Evolutionary conservation across 1,284 basidiomycete genomes (phyloP), one percentile per base, ranked within the genome.

Genomic region (Agroathelia rolfsii): DNA sequence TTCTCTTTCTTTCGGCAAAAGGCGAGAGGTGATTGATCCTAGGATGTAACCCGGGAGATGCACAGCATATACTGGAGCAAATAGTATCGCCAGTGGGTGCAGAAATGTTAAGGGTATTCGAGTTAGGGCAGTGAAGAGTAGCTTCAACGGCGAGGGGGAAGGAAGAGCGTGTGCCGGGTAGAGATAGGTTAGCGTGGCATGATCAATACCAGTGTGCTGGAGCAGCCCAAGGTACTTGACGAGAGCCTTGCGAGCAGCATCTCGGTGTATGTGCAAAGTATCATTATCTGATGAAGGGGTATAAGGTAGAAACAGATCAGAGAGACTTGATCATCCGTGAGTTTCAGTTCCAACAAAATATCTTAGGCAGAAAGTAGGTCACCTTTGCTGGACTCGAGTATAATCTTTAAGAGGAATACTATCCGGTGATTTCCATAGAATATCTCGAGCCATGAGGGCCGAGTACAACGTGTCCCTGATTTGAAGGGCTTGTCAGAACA

Each of bases 381-480:
- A 80, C 76, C 56, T 69, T 50, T 83, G 79, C 6, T 66, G 66
- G 5, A 75, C 61, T 3, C 56, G 49, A 3, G 72, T 64, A 54
- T 69, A 77, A 34, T 73, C 58, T 19, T 61, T 51, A 3, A 78
- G 52, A 3, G 59, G 53, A 1, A 80, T 47, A 24, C 59, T 56
- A 25, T 64, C 60, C 18, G 64, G 57, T 15, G 68, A 62, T 7
- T 38, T 43, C 66, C 70, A 83, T 1, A 81, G 55, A 14, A 85
- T 58, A 39, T 76, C 68, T 27, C 71, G 52, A 1, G 79, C 75
- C 52, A 73, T 70, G 33, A 66, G 62, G 2, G 72, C 63, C 1
- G 66, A 64, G 42, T 73, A 69, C 5, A 73, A 50, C 0, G 74
- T 74, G 34, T 78, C 71, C 76, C 76, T 76, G 33, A n/a, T 20